Percentiles rank a stretch among this genome's conserved stretches.
Evolutionary conservation across 2,329 filamentous ascomycete genomes (phyloP).

Genomic region (Beauveria sp.): DNA sequence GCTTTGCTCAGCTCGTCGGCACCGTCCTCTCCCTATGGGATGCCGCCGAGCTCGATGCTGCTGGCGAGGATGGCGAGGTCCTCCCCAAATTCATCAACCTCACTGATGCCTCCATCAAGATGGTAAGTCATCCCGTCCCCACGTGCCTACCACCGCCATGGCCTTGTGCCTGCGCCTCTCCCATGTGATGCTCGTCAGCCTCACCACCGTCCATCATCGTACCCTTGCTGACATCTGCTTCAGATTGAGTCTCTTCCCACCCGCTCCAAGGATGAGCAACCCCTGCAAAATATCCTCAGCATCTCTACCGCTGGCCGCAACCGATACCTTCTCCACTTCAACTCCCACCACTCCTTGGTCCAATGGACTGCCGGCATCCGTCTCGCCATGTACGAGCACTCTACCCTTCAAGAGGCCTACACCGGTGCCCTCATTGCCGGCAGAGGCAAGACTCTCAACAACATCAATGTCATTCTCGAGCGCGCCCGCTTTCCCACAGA

Average conservation of each 20-base stretch:
- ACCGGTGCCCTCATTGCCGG: slow-evolving; percentile 92
- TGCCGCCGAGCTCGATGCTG: slow-evolving; percentile 80
- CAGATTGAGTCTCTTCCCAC: slow-evolving; percentile 87
- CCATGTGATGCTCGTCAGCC: neutral
- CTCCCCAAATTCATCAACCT: slow-evolving; percentile 92
- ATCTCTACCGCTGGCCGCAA: slow-evolving; percentile 94
- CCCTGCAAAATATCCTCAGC: slow-evolving; percentile 89
- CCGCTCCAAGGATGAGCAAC: slow-evolving; percentile 65
- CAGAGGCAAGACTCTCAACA: slow-evolving; percentile 83
- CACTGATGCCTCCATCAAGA: slow-evolving; percentile 95
- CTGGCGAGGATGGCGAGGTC: slow-evolving; percentile 76
- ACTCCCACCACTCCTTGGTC: slow-evolving; percentile 82
- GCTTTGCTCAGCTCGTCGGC: slow-evolving; percentile 92
- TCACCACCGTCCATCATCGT: neutral
- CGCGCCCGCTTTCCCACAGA: slow-evolving; percentile 68
- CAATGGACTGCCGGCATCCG: slow-evolving; percentile 96
- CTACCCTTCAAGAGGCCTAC: slow-evolving; percentile 90
- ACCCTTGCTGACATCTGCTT: neutral
- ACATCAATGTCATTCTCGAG: slow-evolving; percentile 84
- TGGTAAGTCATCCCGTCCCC: slow-evolving; percentile 51
- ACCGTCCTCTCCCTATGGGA: slow-evolving; percentile 96
- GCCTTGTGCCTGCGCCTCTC: neutral
- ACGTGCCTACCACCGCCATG: neutral
- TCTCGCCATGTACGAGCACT: slow-evolving; percentile 88
- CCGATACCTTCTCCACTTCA: slow-evolving; percentile 92